Evolutionary conservation across 768 basidiomycete species (phyloP).

Genomic region (Hygrocybe punicea): DNA sequence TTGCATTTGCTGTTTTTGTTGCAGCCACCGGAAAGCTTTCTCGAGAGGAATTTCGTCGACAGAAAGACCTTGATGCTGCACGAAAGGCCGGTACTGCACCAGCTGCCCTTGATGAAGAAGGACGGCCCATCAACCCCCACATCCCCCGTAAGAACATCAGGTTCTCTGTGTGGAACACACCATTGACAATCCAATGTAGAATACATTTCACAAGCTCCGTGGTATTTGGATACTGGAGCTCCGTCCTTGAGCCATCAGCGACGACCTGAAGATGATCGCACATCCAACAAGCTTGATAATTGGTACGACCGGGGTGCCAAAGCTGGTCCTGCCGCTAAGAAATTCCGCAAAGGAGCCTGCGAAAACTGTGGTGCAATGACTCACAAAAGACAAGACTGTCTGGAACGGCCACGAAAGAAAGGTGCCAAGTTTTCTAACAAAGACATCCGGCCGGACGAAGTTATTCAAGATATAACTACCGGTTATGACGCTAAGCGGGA

Average conservation of each 20-base stretch:
- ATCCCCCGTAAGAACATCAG: slow-evolving; percentile 76
- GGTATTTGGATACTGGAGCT: slow-evolving; percentile 94
- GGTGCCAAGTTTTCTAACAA: slow-evolving; percentile 91
- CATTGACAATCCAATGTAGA: slow-evolving; percentile 45
- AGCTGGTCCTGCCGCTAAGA: slow-evolving; percentile 89
- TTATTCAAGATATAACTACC: slow-evolving; percentile 71
- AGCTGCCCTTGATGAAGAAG: slow-evolving; percentile 92
- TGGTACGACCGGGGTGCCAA: slow-evolving; percentile 90
- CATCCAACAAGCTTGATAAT: slow-evolving; percentile 68
- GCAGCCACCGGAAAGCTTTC: slow-evolving; percentile 78
- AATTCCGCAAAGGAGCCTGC: slow-evolving; percentile 96
- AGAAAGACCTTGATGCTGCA: slow-evolving; percentile 96
- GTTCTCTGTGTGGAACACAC: slow-evolving; percentile 3
- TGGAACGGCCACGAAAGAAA: slow-evolving; percentile 94
- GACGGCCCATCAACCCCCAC: slow-evolving; percentile 95
- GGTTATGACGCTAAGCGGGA: slow-evolving; percentile 95
- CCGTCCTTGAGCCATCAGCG: slow-evolving; percentile 95
- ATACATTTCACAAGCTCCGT: slow-evolving; percentile 97
- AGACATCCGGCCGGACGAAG: slow-evolving; percentile 88
- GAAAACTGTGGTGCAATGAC: slow-evolving; percentile 98
- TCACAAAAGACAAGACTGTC: slow-evolving; percentile 85
- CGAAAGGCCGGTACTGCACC: slow-evolving; percentile 98
- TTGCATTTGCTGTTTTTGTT: neutral
- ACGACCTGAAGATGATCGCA: slow-evolving; percentile 59
- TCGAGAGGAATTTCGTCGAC: slow-evolving; percentile 88